Evolutionary conservation across 345 rosid species (phyloP), one percentile per base, ranked within the genome.

Genomic region (Punica granatum): DNA sequence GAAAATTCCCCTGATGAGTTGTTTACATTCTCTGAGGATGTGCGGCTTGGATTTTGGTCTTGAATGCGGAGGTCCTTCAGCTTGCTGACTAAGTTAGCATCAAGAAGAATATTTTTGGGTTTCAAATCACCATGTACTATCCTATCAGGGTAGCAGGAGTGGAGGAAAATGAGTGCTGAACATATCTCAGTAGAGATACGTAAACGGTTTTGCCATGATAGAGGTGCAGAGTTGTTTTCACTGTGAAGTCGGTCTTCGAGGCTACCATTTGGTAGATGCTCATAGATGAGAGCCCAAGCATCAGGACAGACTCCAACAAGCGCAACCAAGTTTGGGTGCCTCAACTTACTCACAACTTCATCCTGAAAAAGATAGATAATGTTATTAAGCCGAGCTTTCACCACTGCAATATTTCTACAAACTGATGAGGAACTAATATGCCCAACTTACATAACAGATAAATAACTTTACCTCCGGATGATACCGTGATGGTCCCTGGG

Each of bases 301-400:
- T 89, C 97, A 0, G 96, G 94, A 74, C 94, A 93, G 70, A 92
- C 86, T 71, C 98, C 98, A 68, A 93, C 69, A 0, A 90, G 85
- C 19, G 86, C 85, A 60, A 93, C 83, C 60, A 93, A 79, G 85
- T 93, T 87, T 23, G 96, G 97, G 80, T 93, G 98, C 77, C 97
- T 85, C 75, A 76, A 79, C 79, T 81, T 82, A 79, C 93, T 83
- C 36, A 88, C 77, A 72, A 88, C 77, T 60, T 77, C 85, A 64
- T 88, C 88, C 96, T 92, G 84, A 70, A 46, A 70, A 54, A 67
- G 6, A 30, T 6, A 48, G 37, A 36, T 18, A n/a, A n/a, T n/a
- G n/a, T 21, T 19, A n/a, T 19, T 3, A 49, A 49, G n/a, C 10
- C 4, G 8, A 49, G 56, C 26, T 49, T 4, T n/a, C 56, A 19